phyloP scores from a whole-genome alignment of 352 stramenopile genomes.

The Pythium aquatile region DNA sequence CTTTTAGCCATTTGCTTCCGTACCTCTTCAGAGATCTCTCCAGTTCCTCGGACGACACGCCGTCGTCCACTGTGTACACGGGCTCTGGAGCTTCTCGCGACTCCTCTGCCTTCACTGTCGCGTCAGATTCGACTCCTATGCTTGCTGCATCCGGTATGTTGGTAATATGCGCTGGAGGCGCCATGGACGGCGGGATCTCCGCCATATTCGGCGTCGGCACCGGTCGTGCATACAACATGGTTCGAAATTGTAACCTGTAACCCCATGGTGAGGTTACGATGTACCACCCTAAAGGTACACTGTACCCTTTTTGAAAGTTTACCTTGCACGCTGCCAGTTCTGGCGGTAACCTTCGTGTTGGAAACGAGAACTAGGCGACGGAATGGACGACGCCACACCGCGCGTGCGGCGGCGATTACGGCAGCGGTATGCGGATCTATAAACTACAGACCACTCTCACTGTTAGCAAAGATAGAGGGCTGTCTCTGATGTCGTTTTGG shows the following conservation, averaged over 20 bases:
- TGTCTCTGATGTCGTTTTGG: background rate
- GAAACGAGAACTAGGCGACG: background rate
- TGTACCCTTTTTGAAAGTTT: constrained; percentile 32
- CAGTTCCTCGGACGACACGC: constrained; percentile 27
- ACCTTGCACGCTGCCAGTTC: background rate
- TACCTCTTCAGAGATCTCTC: constrained; percentile 29
- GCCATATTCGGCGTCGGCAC: background rate
- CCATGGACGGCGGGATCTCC: background rate
- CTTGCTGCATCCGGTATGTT: background rate
- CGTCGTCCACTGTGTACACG: constrained; percentile 14
- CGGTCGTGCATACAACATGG: background rate
- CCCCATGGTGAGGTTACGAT: background rate
- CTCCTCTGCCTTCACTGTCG: constrained; percentile 9
- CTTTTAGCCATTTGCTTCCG: background rate
- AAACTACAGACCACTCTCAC: background rate
- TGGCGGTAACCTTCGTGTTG: background rate
- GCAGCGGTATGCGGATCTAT: constrained; percentile 15
- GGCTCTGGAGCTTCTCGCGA: background rate
- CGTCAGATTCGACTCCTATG: background rate
- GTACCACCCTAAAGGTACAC: constrained; percentile 17
- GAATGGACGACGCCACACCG: constrained; percentile 13
- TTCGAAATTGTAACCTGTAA: background rate
- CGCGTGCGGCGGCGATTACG: constrained; percentile 23
- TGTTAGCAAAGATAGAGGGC: background rate
- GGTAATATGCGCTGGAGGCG: background rate